Evolutionary conservation across 306 rosid species (phyloP).

Genomic region (Ceratonia siliqua): DNA sequence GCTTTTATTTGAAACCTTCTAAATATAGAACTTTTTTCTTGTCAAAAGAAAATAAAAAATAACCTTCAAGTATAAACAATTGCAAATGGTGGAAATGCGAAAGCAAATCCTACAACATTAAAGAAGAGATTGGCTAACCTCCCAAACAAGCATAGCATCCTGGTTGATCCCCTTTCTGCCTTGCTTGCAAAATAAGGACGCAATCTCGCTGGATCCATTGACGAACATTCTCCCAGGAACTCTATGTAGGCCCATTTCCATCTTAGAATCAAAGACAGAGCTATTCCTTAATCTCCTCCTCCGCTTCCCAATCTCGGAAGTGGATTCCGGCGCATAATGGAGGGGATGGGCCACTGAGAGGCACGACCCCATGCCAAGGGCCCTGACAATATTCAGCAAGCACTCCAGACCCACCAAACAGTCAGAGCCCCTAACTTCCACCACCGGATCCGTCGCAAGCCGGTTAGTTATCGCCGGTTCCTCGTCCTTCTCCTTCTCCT

Average conservation of each 20-base stretch:
- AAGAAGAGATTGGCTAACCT: conserved; percentile 52
- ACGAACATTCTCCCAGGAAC: conserved; percentile 63
- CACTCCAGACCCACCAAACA: conserved; percentile 81
- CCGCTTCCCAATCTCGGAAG: conserved; percentile 42
- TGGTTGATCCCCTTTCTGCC: conserved; percentile 81
- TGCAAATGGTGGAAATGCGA: neutral
- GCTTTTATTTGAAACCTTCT: conserved; percentile 3
- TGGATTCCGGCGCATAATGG: conserved; percentile 40
- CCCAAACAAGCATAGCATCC: conserved; percentile 93
- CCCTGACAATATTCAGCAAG: conserved; percentile 77
- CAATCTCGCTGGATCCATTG: conserved; percentile 62
- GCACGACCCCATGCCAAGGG: conserved; percentile 93
- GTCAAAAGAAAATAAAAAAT: neutral
- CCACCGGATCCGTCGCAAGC: conserved; percentile 60
- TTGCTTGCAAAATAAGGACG: conserved; percentile 65
- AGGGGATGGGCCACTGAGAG: conserved; percentile 47
- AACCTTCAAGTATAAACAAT: neutral
- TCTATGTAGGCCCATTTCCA: conserved; percentile 55
- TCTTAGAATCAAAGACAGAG: conserved; percentile 36
- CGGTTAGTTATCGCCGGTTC: conserved; percentile 30
- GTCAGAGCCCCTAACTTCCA: conserved; percentile 59
- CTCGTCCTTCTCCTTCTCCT: conserved; percentile 18
- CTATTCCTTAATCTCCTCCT: conserved; percentile 48
- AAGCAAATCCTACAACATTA: neutral
- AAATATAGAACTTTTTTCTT: neutral